Percentiles rank a stretch among this genome's conserved stretches.
Conservation (phyloP, 2,329 filamentous ascomycete genomes). For the Berkeleyomyces basicola region DNA sequence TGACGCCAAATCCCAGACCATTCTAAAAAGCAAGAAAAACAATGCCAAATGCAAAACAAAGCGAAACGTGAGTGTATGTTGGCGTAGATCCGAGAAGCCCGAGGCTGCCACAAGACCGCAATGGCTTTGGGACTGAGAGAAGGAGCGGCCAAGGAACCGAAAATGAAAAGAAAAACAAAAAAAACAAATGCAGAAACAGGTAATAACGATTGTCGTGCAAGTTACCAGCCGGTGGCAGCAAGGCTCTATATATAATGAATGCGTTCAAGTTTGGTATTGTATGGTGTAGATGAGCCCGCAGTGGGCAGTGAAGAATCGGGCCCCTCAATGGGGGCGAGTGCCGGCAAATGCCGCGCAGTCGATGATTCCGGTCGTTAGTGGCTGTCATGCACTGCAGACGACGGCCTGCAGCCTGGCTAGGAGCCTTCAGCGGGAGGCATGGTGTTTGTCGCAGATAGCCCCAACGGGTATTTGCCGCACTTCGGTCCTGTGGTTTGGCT, state of each 20-base stretch:
- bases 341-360: background rate
- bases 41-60: background rate
- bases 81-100: background rate
- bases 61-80: background rate
- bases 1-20: background rate
- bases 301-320: no score
- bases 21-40: background rate
- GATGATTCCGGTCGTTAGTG: background rate
- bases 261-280: background rate
- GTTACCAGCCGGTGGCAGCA: conserved; percentile 1
- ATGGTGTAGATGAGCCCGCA: no score
- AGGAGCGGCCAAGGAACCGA: background rate
- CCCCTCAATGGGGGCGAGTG: background rate
- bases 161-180: background rate
- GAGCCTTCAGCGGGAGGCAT: background rate
- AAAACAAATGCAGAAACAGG: background rate
- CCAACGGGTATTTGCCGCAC: conserved; percentile 69
- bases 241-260: background rate
- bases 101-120: background rate
- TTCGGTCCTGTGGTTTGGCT: conserved; percentile 53
- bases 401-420: background rate
- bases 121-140: background rate
- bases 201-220: background rate
- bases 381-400: background rate
- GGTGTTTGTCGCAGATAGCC: conserved; percentile 45